Conservation (phyloP, 2,329 filamentous ascomycete genomes). For the Hymenoscyphus linearis region DNA sequence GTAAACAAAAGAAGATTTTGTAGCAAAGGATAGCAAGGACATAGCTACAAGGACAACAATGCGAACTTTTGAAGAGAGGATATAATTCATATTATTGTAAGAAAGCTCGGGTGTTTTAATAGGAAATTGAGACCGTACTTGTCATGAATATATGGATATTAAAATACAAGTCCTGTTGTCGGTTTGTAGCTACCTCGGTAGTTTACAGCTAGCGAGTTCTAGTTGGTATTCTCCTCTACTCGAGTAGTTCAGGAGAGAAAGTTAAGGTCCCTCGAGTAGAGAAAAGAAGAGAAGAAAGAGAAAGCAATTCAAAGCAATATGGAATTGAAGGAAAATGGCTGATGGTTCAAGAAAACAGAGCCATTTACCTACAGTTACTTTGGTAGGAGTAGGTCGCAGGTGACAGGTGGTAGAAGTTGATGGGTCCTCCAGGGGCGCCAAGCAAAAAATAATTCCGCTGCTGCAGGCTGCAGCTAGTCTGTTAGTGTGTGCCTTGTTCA, state of each 20-base stretch:
- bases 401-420: background rate
- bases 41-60: background rate
- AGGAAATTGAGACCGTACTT: too few species aligned
- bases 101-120: too few species aligned
- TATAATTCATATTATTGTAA: too few species aligned
- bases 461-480: background rate
- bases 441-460: background rate
- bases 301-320: background rate
- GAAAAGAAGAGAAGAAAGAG: background rate
- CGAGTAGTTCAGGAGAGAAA: too few species aligned
- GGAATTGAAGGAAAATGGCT: background rate
- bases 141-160: too few species aligned
- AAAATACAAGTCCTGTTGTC: too few species aligned
- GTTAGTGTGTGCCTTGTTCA: background rate
- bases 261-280: background rate
- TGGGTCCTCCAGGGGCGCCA: too few species aligned
- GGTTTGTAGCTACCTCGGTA: too few species aligned
- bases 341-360: background rate
- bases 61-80: too few species aligned
- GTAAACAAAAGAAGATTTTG: slow-evolving; percentile 14
- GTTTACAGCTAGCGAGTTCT: too few species aligned
- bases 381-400: background rate
- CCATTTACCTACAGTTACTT: background rate
- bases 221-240: too few species aligned
- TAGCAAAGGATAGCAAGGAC: background rate